Conservation (phyloP, 2,329 filamentous ascomycete genomes). For the Colletotrichum karsti region DNA sequence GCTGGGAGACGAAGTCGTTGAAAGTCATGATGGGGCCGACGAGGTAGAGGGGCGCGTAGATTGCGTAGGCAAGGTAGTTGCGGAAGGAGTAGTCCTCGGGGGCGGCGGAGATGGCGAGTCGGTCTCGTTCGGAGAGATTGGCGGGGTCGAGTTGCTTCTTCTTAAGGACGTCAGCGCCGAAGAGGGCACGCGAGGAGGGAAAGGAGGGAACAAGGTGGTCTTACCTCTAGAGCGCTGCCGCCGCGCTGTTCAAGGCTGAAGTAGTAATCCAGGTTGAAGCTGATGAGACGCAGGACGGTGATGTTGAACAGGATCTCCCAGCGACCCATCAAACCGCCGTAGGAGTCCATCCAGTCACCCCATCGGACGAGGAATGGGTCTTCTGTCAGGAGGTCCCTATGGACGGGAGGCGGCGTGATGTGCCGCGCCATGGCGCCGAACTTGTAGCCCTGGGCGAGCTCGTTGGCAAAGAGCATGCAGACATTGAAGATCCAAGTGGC, state of each 20-base stretch:
- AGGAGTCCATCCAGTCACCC: slow-evolving; percentile 78
- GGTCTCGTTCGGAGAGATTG: slow-evolving; percentile 87
- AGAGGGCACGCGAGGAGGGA: not conserved
- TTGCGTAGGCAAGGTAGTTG: slow-evolving; percentile 87
- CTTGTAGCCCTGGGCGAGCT: slow-evolving; percentile 80
- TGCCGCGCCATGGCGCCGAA: slow-evolving; percentile 69
- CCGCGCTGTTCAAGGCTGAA: slow-evolving; percentile 79
- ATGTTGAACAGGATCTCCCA: slow-evolving; percentile 99
- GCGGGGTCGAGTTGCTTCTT: slow-evolving; percentile 96
- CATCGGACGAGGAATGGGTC: slow-evolving; percentile 61
- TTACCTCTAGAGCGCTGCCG: slow-evolving; percentile 82
- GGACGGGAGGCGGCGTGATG: slow-evolving; percentile 47
- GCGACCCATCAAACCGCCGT: slow-evolving; percentile 83
- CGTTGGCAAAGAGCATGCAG: slow-evolving; percentile 86
- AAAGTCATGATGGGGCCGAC: slow-evolving; percentile 95
- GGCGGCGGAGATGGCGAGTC: slow-evolving; percentile 79
- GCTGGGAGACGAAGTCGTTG: slow-evolving; percentile 95
- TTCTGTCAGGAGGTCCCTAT: slow-evolving; percentile 40
- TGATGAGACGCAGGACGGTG: slow-evolving; percentile 89
- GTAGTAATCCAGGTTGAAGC: slow-evolving; percentile 97
- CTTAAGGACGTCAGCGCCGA: slow-evolving; percentile 75
- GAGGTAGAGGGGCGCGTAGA: slow-evolving; percentile 94
- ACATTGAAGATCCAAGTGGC: slow-evolving; percentile 94
- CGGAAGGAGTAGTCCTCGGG: slow-evolving; percentile 78
- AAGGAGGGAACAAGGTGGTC: slow-evolving; percentile 35